Conservation (phyloP, 371 early-diverging fungal species). For the Smittium culicis region DNA sequence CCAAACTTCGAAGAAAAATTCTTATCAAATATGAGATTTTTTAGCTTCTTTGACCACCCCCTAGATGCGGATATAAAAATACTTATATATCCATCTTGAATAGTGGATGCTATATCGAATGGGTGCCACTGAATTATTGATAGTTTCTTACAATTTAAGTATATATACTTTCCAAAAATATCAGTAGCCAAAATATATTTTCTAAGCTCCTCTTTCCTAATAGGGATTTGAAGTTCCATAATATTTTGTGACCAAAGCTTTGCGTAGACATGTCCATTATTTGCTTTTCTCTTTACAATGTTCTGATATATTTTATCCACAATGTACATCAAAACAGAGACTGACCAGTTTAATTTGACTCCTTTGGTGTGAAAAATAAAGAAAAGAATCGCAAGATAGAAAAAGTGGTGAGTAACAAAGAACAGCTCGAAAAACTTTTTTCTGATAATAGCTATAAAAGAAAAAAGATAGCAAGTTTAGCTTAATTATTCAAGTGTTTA, state of each 20-base stretch:
- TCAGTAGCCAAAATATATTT: slow-evolving; percentile 18
- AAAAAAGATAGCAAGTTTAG: slow-evolving; percentile 11
- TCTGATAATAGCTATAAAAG: slow-evolving; percentile 37
- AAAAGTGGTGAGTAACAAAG: slow-evolving; percentile 61
- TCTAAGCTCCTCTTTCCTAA: not conserved
- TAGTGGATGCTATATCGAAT: slow-evolving; percentile 71
- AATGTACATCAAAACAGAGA: slow-evolving; percentile 39
- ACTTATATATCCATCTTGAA: slow-evolving; percentile 49
- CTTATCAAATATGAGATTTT: not conserved
- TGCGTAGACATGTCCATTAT: not conserved
- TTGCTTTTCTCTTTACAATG: not conserved
- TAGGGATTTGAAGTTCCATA: not conserved
- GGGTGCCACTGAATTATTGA: slow-evolving; percentile 65
- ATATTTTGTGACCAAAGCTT: slow-evolving; percentile 2
- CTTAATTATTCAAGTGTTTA: too few relatives aligned
- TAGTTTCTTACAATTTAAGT: slow-evolving; percentile 47
- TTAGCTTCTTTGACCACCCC: not conserved
- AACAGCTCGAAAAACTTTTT: slow-evolving; percentile 49
- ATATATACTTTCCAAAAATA: slow-evolving; percentile 60
- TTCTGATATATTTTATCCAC: slow-evolving; percentile 35
- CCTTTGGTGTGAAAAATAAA: slow-evolving; percentile 39
- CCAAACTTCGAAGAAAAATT: not conserved
- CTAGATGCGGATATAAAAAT: not conserved
- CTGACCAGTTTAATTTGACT: slow-evolving; percentile 33
- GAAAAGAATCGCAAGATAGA: slow-evolving; percentile 41